These are phyloP conservation scores for Penicillium chermesinum DNA, from an alignment of 495 filamentous ascomycete species.

Conservation along the genomic window DNA sequence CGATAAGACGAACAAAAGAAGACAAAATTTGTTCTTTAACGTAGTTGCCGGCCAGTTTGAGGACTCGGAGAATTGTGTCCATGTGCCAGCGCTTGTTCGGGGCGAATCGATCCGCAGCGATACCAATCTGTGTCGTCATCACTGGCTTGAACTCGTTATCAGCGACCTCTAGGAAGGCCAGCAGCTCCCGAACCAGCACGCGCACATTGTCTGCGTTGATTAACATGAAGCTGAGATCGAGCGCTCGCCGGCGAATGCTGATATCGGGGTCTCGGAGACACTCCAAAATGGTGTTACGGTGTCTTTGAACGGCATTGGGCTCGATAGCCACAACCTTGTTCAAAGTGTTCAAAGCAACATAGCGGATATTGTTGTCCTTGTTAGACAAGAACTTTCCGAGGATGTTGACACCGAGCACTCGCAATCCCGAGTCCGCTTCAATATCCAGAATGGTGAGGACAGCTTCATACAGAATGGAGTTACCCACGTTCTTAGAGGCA, in stretches of 20 bases:
- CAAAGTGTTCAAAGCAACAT: constrained; percentile 93
- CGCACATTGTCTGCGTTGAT: constrained; percentile 96
- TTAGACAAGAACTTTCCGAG: constrained; percentile 96
- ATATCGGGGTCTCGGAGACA: constrained; percentile 98
- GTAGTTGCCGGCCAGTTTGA: constrained; percentile 91
- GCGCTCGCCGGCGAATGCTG: constrained; percentile 87
- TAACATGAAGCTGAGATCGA: constrained; percentile 94
- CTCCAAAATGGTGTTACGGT: constrained; percentile 95
- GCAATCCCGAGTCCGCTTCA: constrained; percentile 88
- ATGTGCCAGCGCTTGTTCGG: constrained; percentile 98
- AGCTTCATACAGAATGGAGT: constrained; percentile 95
- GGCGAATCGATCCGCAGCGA: constrained; percentile 91
- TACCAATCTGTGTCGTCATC: constrained; percentile 95
- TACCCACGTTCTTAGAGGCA: constrained; percentile 96
- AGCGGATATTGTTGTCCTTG: constrained; percentile 98
- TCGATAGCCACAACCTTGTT: constrained; percentile 98
- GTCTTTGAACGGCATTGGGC: constrained; percentile 93
- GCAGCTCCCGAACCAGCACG: constrained; percentile 82
- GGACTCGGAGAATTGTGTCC: constrained; percentile 92
- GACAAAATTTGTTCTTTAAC: constrained; percentile 97
- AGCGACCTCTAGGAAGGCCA: constrained; percentile 92
- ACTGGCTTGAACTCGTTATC: constrained; percentile 98
- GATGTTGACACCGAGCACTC: constrained; percentile 95
- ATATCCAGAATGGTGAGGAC: constrained; percentile 97
- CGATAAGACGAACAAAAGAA: constrained; percentile 92